phyloP scores from a whole-genome alignment of 345 rosid genomes.

The Eucalyptus polyanthemos region DNA sequence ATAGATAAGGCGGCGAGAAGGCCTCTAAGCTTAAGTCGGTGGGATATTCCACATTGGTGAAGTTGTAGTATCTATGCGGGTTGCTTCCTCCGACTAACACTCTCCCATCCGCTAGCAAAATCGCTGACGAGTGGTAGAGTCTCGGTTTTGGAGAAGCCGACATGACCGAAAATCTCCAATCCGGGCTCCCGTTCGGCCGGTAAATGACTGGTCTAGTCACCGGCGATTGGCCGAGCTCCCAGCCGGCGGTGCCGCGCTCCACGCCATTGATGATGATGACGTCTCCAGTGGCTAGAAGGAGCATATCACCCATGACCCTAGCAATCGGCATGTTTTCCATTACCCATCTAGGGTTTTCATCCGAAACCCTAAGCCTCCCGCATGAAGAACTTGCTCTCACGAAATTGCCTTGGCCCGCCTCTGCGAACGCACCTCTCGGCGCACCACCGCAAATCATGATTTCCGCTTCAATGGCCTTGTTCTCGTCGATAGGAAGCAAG shows the following conservation, averaged over 20 bases:
- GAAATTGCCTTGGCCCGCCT: conserved; percentile 10
- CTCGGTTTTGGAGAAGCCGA: conserved; percentile 31
- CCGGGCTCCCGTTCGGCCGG: neutral
- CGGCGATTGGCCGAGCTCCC: conserved; percentile 39
- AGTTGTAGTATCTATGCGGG: conserved; percentile 55
- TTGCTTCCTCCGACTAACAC: conserved; percentile 76
- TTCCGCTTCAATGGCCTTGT: conserved; percentile 23
- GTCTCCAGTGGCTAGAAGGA: conserved; percentile 61
- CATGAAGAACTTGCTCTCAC: conserved; percentile 41
- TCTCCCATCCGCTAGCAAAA: conserved; percentile 54
- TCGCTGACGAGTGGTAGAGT: conserved; percentile 76
- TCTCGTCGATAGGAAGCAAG: conserved; percentile 61
- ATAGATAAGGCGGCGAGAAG: conserved; percentile 54
- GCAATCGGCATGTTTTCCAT: conserved; percentile 72
- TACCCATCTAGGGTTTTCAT: conserved; percentile 37
- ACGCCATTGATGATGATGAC: conserved; percentile 64
- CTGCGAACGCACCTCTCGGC: conserved; percentile 20
- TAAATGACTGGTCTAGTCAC: conserved; percentile 50
- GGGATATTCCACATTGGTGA: conserved; percentile 46
- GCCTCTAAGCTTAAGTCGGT: conserved; percentile 78
- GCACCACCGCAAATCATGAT: conserved; percentile 84
- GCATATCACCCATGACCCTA: conserved; percentile 88
- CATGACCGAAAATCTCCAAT: conserved; percentile 38
- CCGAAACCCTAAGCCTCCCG: conserved; percentile 44
- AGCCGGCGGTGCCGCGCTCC: conserved; percentile 60